Base-by-base conservation (phyloP, 2,329 filamentous ascomycete genomes). In the Cladophialophora bantiana region DNA sequence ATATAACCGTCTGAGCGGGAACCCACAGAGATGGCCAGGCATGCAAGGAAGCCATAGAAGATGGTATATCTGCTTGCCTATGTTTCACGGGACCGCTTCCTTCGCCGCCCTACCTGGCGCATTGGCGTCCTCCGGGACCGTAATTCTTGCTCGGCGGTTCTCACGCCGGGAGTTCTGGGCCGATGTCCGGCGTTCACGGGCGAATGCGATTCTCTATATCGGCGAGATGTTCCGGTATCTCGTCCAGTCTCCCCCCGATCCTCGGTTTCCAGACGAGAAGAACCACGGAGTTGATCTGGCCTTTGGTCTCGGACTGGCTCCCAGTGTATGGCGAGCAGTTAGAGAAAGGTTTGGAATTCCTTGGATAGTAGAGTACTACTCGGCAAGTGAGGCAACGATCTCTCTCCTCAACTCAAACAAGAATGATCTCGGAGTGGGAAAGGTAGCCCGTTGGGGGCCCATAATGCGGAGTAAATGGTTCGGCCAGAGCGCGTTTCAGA, bases 311-410 rank as follows among this genome's bases (percentile, higher is more conserved):
- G 67, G 67, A 7, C 52, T 69, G 34, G 64, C 67, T n/a, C 67
- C 67, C 18, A 64, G 31, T 31, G 57, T 66, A 32, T 69, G 67
- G 67, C 64, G 57, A 5, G 59, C 48, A n/a, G 50, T 69, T 1
- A 31, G 67, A 31, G 68, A 77, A 20, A 75, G 81, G 2, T 83
- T 82, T 68, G 75, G 73, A 0, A 76, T 84, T 0, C 76, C 77
- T 1, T 82, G 83, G 70, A 79, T 84, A 48, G 76, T 81, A 7
- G 82, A 84, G 66, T 83, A 83, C 67, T 84, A 83, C 66, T 76
- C 81, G 3, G 81, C 80, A 3, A 84, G 81, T 0, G 82, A 84
- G 63, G 82, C 81, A 1, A 67, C 82, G 1, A 79, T 79, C 6
- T 81, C 80, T 40, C 82, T 80, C 40, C 80, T 83, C 65, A 83